Conservation (phyloP, 306 rosid species). For the Styphnolobium japonicum region DNA sequence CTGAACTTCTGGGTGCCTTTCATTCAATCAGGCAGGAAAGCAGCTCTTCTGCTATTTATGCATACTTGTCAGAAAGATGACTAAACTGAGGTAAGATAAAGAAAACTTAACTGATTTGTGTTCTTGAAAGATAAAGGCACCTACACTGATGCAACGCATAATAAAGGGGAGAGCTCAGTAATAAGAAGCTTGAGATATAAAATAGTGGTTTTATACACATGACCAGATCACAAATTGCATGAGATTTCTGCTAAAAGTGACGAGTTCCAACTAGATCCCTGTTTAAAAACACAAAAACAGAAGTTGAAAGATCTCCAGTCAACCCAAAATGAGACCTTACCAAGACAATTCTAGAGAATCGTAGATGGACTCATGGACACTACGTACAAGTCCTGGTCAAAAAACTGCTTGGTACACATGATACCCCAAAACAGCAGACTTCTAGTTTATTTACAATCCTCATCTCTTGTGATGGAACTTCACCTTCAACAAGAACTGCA, state of each 20-base stretch:
- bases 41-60: background rate
- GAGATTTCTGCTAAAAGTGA: background rate
- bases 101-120: background rate
- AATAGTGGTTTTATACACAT: conserved; percentile 6
- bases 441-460: conserved; percentile 26
- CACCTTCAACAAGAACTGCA: conserved; percentile 94
- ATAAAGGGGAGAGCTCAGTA: background rate
- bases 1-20: background rate
- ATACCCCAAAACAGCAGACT: conserved; percentile 27
- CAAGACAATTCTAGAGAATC: conserved; percentile 15
- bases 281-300: conserved; percentile 25
- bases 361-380: conserved; percentile 19
- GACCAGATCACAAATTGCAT: conserved; percentile 17
- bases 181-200: background rate
- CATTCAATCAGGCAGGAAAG: background rate
- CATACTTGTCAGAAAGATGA: background rate
- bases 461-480: conserved; percentile 83
- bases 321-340: conserved; percentile 67
- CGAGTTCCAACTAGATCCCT: conserved; percentile 22
- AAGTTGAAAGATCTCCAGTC: conserved; percentile 44
- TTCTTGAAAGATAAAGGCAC: background rate
- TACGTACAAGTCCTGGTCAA: conserved; percentile 26
- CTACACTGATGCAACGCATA: background rate
- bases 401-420: conserved; percentile 20
- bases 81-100: background rate